phyloP scores from a whole-genome alignment of 257 asterid genomes.

The Osmanthus fragrans region DNA sequence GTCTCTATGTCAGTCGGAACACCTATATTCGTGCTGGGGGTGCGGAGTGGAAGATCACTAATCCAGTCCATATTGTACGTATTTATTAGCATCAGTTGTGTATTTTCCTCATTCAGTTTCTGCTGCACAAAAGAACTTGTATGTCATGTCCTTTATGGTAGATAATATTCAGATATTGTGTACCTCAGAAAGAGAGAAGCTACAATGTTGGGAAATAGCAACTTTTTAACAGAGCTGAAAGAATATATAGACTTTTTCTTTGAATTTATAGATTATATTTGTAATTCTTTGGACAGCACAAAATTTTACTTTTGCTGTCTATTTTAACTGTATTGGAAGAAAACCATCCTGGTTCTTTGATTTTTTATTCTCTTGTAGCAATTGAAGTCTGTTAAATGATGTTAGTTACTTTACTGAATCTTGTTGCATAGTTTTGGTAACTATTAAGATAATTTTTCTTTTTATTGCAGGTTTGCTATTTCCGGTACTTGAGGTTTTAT shows the following conservation, averaged over 20 bases:
- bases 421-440: background rate
- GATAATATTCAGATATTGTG: background rate
- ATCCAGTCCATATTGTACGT: conserved; percentile 93
- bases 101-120: conserved; percentile 3
- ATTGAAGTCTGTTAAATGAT: background rate
- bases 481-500: conserved; percentile 87
- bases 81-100: conserved; percentile 19
- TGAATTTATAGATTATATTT: background rate
- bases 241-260: background rate
- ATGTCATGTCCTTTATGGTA: background rate
- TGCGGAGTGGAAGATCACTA: conserved; percentile 89
- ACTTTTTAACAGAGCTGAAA: background rate
- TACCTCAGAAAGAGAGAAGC: background rate
- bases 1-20: conserved; percentile 89
- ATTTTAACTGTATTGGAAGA: background rate
- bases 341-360: background rate
- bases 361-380: background rate
- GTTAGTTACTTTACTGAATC: background rate
- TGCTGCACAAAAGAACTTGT: background rate
- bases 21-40: conserved; percentile 91
- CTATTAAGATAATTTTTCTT: background rate
- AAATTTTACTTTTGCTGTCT: background rate
- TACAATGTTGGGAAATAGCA: background rate
- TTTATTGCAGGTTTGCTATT: conserved; percentile 86
- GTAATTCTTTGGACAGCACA: background rate